A percentile compares a stretch with the other conserved stretches of the same genome.
Conservation (phyloP, 2,329 filamentous ascomycete species). For the Macrophomina pseudophaseolina region DNA sequence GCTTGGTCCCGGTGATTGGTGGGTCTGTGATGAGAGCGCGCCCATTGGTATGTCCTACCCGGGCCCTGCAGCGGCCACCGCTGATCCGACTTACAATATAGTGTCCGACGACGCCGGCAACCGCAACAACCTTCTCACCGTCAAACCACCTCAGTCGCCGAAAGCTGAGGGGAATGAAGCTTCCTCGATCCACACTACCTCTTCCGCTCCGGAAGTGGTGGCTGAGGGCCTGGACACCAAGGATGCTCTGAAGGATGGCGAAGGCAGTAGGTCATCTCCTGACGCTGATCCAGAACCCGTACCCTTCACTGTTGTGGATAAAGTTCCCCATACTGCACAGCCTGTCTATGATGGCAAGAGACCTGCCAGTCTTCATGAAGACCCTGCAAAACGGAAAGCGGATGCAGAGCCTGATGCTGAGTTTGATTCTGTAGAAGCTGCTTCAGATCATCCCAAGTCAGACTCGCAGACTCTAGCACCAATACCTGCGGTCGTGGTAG, state of each 20-base stretch:
- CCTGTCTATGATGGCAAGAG: constrained; percentile 32
- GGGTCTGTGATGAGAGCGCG: constrained; percentile 68
- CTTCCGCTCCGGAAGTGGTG: constrained; percentile 17
- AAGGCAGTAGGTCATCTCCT: constrained; percentile 18
- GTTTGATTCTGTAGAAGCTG: constrained; percentile 19
- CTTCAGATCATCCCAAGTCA: background rate
- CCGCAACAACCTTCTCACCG: constrained; percentile 57
- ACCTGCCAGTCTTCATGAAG: constrained; percentile 28
- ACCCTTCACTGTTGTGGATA: constrained; percentile 35
- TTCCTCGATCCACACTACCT: background rate
- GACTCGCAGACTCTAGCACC: constrained; percentile 7
- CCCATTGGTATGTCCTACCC: constrained; percentile 58
- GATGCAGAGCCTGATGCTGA: constrained; percentile 34
- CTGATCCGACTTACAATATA: constrained; percentile 39
- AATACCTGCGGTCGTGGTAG: constrained; percentile 39
- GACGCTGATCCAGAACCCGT: constrained; percentile 29
- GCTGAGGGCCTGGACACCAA: background rate
- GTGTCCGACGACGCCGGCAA: constrained; percentile 59
- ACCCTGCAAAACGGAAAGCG: constrained; percentile 32
- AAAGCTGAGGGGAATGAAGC: background rate
- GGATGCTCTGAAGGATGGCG: background rate
- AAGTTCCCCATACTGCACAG: constrained; percentile 32
- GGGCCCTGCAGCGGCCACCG: background rate
- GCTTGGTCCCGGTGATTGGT: constrained; percentile 70
- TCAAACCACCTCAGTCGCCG: constrained; percentile 31